phyloP scores from a whole-genome alignment of 2,329 filamentous ascomycete genomes.

The Didymella pomorum region DNA sequence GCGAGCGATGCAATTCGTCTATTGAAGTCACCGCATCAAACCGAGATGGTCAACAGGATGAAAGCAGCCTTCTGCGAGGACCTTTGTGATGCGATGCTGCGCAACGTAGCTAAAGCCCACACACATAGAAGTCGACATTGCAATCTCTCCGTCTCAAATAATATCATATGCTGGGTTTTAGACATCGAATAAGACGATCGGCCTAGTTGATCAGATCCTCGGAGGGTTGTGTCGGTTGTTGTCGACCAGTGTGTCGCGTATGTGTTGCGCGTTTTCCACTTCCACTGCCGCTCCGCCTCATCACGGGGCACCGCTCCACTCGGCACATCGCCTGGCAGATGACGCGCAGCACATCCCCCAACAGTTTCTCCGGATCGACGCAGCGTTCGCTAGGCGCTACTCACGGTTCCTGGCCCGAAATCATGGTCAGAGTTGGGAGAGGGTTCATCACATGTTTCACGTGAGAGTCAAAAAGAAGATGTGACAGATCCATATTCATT shows the following conservation, averaged over 20 bases:
- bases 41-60: neutral
- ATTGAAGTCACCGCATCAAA: neutral
- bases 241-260: slow-evolving; percentile 4
- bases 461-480: neutral
- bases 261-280: slow-evolving; percentile 16
- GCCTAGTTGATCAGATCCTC: fast-evolving
- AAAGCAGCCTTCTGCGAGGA: neutral
- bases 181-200: neutral
- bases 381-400: slow-evolving; percentile 18
- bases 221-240: neutral
- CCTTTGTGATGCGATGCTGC: too few species aligned
- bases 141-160: too few species aligned
- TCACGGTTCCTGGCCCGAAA: neutral
- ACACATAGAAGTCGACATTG: too few species aligned
- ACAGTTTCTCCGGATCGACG: slow-evolving; percentile 38
- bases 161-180: too few species aligned
- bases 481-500: slow-evolving; percentile 22
- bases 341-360: slow-evolving; percentile 34
- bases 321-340: slow-evolving; percentile 35
- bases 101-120: too few species aligned
- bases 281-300: slow-evolving; percentile 23
- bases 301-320: slow-evolving; percentile 28
- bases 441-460: too few species aligned
- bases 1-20: neutral
- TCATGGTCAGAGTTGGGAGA: neutral